A percentile compares a stretch with the other conserved stretches of the same genome.
phyloP scores from a whole-genome alignment of 2,329 filamentous ascomycete species.

The Fusarium sp. region DNA sequence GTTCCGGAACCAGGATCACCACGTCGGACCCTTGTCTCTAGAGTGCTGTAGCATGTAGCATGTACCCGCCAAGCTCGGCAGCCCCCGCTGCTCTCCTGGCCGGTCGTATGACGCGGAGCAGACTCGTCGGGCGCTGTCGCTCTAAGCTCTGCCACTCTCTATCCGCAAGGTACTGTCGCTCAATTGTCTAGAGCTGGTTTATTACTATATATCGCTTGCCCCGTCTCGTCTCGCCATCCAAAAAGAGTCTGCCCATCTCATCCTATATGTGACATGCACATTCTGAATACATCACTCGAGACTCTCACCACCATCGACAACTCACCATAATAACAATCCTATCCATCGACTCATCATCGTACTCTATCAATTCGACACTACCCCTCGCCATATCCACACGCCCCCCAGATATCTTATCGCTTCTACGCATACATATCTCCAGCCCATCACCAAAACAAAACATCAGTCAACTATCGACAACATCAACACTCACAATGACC shows the following conservation, averaged over 20 bases:
- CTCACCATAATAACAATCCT: slow-evolving; percentile 8
- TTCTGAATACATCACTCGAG: slow-evolving; percentile 42
- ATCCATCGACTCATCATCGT: slow-evolving; percentile 26
- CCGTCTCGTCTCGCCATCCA: slow-evolving; percentile 45
- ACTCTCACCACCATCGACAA: slow-evolving; percentile 40
- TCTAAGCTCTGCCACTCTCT: no score
- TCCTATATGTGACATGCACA: slow-evolving; percentile 38
- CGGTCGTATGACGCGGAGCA: slow-evolving; percentile 46
- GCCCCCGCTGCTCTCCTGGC: slow-evolving; percentile 42
- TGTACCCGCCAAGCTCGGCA: slow-evolving; percentile 42
- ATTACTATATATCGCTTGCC: slow-evolving; percentile 47
- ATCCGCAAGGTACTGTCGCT: no score
- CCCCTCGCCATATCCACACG: slow-evolving; percentile 23
- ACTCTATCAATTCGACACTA: slow-evolving; percentile 1
- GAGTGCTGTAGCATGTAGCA: neutral
- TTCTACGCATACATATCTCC: slow-evolving; percentile 26
- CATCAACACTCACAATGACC: slow-evolving; percentile 35
- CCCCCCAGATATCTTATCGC: slow-evolving; percentile 22
- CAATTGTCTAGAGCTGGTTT: neutral
- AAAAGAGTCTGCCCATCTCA: slow-evolving; percentile 15
- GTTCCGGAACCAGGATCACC: neutral
- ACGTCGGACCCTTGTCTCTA: no score
- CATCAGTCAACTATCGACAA: slow-evolving; percentile 36
- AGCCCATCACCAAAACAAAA: slow-evolving; percentile 23
- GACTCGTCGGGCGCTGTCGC: slow-evolving; percentile 44